Evolutionary conservation across 768 basidiomycete genomes (phyloP), one percentile per base, ranked within the genome.

Genomic region (Podaxis mareebaensis): DNA sequence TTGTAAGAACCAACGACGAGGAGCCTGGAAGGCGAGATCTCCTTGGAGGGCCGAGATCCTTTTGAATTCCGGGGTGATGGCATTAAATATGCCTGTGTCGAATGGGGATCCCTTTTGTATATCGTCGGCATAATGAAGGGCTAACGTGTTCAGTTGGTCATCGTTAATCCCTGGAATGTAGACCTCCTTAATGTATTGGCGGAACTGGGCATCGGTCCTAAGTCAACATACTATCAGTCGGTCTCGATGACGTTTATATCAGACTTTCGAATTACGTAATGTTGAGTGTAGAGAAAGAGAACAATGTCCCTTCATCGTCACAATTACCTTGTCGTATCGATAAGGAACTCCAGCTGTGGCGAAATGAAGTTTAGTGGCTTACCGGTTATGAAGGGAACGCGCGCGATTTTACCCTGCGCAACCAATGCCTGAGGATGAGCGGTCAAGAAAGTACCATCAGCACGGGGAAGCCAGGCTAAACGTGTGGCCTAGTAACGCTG

Each of bases 231-330:
- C 22, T 13, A 40, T 8, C 13, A 46, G 17, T 22, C 20, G 13
- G 40, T 20, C 13, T 61, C 55, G 1, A n/a, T 40, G 56, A 33
- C 65, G 68, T 4, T 13, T 4, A 24, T 57, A 26, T 8, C 13
- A 24, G 2, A 20, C 11, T 22, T 10, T 15, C 11, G 0, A 63
- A 78, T 54, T 66, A 82, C 82, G 82, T 84, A 57, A 83, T 64
- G 58, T 85, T 84, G 46, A 80, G 61, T 1, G 76, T 81, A 2
- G 82, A 76, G 8, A 85, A 67, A 3, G 83, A 78, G 67, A 85
- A 85, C 0, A 84, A 13, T 0, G 85, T 85, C 3, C 86, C 87
- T 69, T 88, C 87, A 59, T 88, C 87, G 53, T 87, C 85, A 66
- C 80, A 82, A 64, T 86, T 79, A 17, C 83, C 83, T 78, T 46